Evolutionary conservation across 179 eudicot genomes (phyloP), one percentile per base, ranked within the genome.

Genomic region (Carnegiea gigantea): DNA sequence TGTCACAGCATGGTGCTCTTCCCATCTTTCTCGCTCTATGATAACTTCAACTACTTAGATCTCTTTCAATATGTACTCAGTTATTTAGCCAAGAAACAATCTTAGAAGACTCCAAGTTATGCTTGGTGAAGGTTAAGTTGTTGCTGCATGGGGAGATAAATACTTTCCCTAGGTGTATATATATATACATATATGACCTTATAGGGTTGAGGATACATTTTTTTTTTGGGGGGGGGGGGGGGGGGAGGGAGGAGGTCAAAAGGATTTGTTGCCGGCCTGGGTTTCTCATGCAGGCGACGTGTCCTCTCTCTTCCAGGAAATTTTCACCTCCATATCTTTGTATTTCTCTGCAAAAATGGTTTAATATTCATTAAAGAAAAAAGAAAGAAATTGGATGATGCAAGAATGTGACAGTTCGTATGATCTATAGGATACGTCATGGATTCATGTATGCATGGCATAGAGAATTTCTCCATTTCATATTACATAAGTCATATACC

Each of bases 241-340:
- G 40, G 28, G 57, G 24, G 17, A 26, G 73, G 60, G 76, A 20
- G 26, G 40, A 86, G 86, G 90, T 87, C 92, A 91, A 86, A 81
- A 76, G 53, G 85, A 82, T 89, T 86, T 80, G 90, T 86, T 88
- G 87, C 91, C 92, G 92, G 87, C 93, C 90, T 65, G 76, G 75
- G 88, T 89, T 88, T 64, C 83, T 84, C 80, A 77, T 76, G 28
- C 11, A 26, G 78, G 87, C 89, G 15, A 92, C 95, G 95, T 92
- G 95, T 92, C 85, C 82, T 28, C 88, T 85, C 85, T 70, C 28
- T 70, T 82, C 75, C 79, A 77, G 59, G 60, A 83, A 83, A 79
- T 59, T 78, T 67, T 24, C 20, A 13, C 1, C 38, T 67, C 72
- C 72, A 67, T 67, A 28, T 20, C 11, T 17, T 67, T 28, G 36